Base-by-base conservation (phyloP, 306 rosid species). In the Vachellia pachyceras region DNA sequence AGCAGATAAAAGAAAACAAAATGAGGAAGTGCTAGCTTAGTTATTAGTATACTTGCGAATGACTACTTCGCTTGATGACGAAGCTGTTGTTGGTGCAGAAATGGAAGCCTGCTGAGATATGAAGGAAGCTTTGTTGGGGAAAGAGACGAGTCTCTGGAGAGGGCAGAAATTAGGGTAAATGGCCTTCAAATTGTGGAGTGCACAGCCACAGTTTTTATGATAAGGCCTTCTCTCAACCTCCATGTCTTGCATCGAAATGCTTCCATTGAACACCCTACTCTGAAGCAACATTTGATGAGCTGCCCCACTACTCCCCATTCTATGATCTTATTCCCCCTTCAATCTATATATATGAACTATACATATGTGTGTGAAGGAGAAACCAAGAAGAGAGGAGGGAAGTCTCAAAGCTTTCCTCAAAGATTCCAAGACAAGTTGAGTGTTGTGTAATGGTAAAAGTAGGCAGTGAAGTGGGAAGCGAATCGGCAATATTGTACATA, bases 191-290 rank as follows among this genome's bases (percentile, higher is more conserved):
- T 82, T 86, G 76, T 92, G 94, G 54, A 94, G 78, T 25, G 90
- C 90, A 67, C 98, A 94, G 13, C 90, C 84, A 75, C 98, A 94
- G 52, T 94, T 91, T 40, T 91, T 91, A 68, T 94, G 96, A 85
- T 89, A 92, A 33, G 98, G 98, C 78, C 97, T 89, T 64, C 96
- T 10, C 58, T 88, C 90, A 44, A 86, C 79, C 58, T 84, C 90
- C 20, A 29, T 88, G 73, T 90, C 94, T 44, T 78, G 76, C 82
- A 85, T 37, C 55, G 92, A 86, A 40, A 90, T 67, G 61, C 92
- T 84, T 85, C 88, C 95, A 85, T 86, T 86, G 82, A 83, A 89
- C 20, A 90, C 91, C 73, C 86, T 29, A 29, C 33, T 72, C 77
- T 69, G 63, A 74, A 84, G 60, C 80, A 87, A 67, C 85, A 80